Percentiles rank a stretch among this genome's conserved stretches.
Conservation (phyloP, 192 early-diverging fungal species). For the Gorgonomyces haynaldii region DNA sequence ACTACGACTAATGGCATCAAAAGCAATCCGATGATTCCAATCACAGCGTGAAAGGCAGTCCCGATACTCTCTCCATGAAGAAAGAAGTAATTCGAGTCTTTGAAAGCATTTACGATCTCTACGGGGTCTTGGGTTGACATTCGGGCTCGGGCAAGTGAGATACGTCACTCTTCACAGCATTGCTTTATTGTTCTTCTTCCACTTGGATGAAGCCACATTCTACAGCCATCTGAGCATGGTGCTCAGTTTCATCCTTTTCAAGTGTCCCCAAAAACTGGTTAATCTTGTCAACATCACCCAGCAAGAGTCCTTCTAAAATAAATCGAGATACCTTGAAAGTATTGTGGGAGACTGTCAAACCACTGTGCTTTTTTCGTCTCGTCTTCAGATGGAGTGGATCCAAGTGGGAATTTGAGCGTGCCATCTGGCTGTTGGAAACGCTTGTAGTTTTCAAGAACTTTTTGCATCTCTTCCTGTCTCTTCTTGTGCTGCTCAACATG, state of each 20-base stretch:
- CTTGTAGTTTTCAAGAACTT: too few species aligned
- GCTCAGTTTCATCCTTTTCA: constrained; percentile 36
- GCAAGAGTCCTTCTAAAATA: constrained; percentile 48
- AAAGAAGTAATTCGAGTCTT: too few species aligned
- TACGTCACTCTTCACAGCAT: too few species aligned
- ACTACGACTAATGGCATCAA: too few species aligned
- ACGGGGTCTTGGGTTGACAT: too few species aligned
- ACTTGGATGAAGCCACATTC: constrained; percentile 11
- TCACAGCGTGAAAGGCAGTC: too few species aligned
- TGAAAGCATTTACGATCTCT: too few species aligned
- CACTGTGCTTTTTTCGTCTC: constrained; percentile 47
- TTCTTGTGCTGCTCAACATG: constrained; percentile 24
- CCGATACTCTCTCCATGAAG: too few species aligned
- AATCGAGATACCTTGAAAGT: constrained; percentile 44
- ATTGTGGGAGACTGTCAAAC: constrained; percentile 55
- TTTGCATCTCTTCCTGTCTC: constrained; percentile 38
- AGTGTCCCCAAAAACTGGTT: constrained; percentile 68
- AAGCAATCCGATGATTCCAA: too few species aligned
- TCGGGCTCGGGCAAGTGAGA: too few species aligned
- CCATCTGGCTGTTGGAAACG: constrained; percentile 66
- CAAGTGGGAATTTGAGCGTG: constrained; percentile 57
- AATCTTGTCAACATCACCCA: constrained; percentile 68
- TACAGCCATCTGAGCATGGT: constrained; percentile 5
- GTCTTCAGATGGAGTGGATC: constrained; percentile 43
- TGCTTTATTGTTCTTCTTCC: background rate